These are phyloP conservation scores for Colletotrichum sp. DNA, from an alignment of 2,329 filamentous ascomycete species.

Conservation along the genomic window DNA sequence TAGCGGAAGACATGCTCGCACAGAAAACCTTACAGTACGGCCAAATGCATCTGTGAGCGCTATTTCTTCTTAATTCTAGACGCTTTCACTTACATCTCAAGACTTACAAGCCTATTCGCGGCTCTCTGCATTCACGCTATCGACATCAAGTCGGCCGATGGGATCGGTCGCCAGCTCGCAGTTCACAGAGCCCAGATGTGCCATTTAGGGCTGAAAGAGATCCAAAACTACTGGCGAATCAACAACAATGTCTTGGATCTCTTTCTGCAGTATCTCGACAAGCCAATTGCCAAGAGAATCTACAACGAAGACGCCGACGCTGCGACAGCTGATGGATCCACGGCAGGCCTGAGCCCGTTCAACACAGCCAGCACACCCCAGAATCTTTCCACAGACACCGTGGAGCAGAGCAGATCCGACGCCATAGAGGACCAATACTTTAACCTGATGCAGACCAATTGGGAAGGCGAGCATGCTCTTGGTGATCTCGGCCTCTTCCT, in stretches of 20 bases:
- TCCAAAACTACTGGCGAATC: constrained; percentile 45
- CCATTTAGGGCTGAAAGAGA: constrained; percentile 40
- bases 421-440: constrained; percentile 40
- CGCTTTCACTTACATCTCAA: constrained; percentile 15
- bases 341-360: background rate
- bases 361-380: background rate
- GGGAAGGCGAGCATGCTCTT: constrained; percentile 39
- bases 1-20: constrained; percentile 42
- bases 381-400: background rate
- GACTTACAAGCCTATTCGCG: constrained; percentile 41
- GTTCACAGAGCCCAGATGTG: constrained; percentile 43
- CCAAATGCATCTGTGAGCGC: constrained; percentile 41
- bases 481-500: constrained; percentile 38
- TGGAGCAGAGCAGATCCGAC: constrained; percentile 24
- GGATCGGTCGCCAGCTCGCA: constrained; percentile 37
- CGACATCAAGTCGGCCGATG: constrained; percentile 35
- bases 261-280: constrained; percentile 42
- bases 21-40: constrained; percentile 37
- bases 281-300: constrained; percentile 39
- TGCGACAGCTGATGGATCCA: background rate
- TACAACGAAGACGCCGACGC: constrained; percentile 22
- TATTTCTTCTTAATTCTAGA: background rate
- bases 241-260: constrained; percentile 44
- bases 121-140: constrained; percentile 43
- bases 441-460: constrained; percentile 35